These are phyloP conservation scores for Globisporangium alternatum DNA, from an alignment of 352 stramenopile species.

Conservation along the genomic window DNA sequence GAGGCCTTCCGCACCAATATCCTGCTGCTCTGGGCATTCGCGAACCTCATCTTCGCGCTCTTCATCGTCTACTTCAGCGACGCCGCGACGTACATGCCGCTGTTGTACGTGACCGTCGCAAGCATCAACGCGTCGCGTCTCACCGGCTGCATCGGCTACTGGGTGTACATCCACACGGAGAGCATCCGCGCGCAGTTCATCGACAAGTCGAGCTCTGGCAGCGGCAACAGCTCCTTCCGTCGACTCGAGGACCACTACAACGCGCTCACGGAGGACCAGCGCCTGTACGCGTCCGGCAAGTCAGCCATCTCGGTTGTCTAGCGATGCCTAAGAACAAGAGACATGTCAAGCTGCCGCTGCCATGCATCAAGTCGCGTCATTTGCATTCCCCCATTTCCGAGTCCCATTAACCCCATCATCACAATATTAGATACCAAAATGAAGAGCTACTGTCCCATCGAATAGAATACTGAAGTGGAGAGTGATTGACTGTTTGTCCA, in stretches of 20 bases:
- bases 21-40: conserved; percentile 74
- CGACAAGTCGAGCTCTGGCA: conserved; percentile 55
- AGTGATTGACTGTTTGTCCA: not conserved
- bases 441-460: not conserved
- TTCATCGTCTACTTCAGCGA: conserved; percentile 67
- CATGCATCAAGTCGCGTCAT: not conserved
- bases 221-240: conserved; percentile 38
- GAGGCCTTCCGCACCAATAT: conserved; percentile 85
- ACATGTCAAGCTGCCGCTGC: not conserved
- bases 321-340: not conserved
- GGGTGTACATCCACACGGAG: conserved; percentile 65
- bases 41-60: conserved; percentile 79
- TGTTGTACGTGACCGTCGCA: conserved; percentile 70
- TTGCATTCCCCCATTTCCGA: not conserved
- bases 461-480: not conserved
- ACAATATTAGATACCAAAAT: not conserved
- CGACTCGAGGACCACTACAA: conserved; percentile 77
- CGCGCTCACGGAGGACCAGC: conserved; percentile 62
- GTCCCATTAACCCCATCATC: not conserved
- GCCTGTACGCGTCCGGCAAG: conserved; percentile 43
- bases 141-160: conserved; percentile 63
- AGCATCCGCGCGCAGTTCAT: conserved; percentile 35
- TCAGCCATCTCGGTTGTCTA: conserved; percentile 20
- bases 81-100: conserved; percentile 56
- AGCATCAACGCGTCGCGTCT: conserved; percentile 67